A percentile compares a stretch with the other conserved stretches of the same genome.
phyloP scores from a whole-genome alignment of 2,329 filamentous ascomycete genomes.

The Claviceps purpurea region DNA sequence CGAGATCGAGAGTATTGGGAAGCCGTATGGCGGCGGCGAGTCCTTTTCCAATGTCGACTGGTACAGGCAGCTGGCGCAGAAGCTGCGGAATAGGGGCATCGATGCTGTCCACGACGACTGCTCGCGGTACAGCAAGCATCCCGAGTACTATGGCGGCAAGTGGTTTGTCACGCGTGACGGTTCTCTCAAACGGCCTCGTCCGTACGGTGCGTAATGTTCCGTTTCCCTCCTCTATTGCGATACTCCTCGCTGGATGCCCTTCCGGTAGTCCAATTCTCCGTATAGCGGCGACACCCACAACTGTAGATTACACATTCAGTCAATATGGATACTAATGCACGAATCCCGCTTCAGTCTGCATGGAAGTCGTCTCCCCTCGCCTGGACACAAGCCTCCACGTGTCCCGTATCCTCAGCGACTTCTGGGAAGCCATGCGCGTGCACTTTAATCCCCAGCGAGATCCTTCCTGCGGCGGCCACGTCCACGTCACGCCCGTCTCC shows the following conservation, averaged over 20 bases:
- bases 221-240: neutral
- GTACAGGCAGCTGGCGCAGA: conserved; percentile 26
- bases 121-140: conserved; percentile 26
- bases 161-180: conserved; percentile 29
- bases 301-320: neutral
- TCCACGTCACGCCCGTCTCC: conserved; percentile 25
- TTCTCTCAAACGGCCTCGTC: conserved; percentile 23
- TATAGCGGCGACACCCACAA: neutral
- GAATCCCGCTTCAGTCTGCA: conserved; percentile 18
- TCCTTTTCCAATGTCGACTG: conserved; percentile 26
- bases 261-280: neutral
- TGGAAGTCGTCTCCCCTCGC: conserved; percentile 27
- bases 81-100: conserved; percentile 24
- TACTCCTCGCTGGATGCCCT: no score
- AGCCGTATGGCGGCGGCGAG: conserved; percentile 22
- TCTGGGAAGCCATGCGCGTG: conserved; percentile 29
- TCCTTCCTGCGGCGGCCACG: conserved; percentile 24
- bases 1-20: conserved; percentile 25
- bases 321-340: neutral
- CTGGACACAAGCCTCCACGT: conserved; percentile 22
- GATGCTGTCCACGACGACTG: conserved; percentile 23
- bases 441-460: conserved; percentile 24
- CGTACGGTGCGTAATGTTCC: conserved; percentile 17
- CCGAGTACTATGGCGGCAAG: conserved; percentile 27
- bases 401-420: conserved; percentile 21